Evolutionary conservation across 805 yeast species (phyloP), one percentile per base, ranked within the genome.

Genomic region (Candida nemodendra): DNA sequence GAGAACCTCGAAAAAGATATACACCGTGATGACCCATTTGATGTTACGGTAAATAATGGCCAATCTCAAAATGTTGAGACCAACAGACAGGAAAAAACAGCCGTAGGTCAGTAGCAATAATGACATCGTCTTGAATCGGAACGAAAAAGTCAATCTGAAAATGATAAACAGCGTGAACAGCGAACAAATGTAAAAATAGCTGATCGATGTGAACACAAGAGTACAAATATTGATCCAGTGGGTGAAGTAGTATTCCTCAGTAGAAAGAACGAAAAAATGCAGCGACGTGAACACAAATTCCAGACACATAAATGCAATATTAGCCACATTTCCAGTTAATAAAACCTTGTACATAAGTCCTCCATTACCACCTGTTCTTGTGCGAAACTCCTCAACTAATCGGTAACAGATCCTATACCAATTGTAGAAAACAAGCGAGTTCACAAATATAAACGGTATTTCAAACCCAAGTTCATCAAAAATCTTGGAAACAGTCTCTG

Each of bases 21-120:
- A 50, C 4, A 74, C 61, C 21, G 66, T 62, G 0, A 72, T 58
- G 53, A 84, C 68, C 68, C 83, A 74, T 11, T 66, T 66, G n/a
- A 64, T 18, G 71, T 58, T 68, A 71, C 64, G 23, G 54, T 54
- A 17, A 50, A 68, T 53, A 24, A 61, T 23, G 11, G 53, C 34
- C 11, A 43, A 18, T 34, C 31, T 65, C 42, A 27, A 59, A 36
- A 50, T 50, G 41, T 43, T 66, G 35, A 38, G 57, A 27, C 45
- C 65, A 22, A 62, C 38, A 14, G 72, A 69, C n/a, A 70, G 42
- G 4, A 62, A 47, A 18, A 55, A 45, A 37, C 73, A 69, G 1
- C 55, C 47, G 14, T 64, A 51, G 1, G 76, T 74, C 15, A 64
- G 41, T 2, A 57, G 30, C 1, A 81, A 77, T 28, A 79, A 57